A percentile compares a stretch with the other conserved stretches of the same genome.
phyloP scores from a whole-genome alignment of 2,329 filamentous ascomycete species.

The Plenodomus tracheiphilus region DNA sequence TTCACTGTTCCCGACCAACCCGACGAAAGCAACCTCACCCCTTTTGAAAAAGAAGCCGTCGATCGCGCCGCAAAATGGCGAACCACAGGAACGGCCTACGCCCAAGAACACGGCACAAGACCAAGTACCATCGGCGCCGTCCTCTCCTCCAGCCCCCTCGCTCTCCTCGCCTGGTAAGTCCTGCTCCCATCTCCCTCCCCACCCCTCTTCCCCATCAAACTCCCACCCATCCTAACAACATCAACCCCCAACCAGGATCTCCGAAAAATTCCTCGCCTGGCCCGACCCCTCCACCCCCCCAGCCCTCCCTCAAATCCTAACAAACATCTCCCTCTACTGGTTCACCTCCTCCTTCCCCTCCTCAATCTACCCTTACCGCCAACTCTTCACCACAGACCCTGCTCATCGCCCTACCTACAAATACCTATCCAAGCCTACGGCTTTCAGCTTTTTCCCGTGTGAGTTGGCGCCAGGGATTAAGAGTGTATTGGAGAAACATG shows the following conservation, averaged over 20 bases:
- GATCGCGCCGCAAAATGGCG: conserved; percentile 36
- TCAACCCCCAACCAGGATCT: conserved; percentile 44
- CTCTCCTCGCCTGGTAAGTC: conserved; percentile 58
- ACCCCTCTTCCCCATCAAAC: too few relatives aligned
- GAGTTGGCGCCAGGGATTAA: conserved; percentile 47
- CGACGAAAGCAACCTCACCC: conserved; percentile 19
- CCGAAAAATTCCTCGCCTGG: conserved; percentile 63
- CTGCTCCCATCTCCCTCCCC: background rate
- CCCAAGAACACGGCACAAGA: conserved; percentile 57
- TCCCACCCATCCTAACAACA: conserved; percentile 1
- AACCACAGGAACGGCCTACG: conserved; percentile 54
- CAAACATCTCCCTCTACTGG: conserved; percentile 60
- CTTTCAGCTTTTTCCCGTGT: conserved; percentile 50
- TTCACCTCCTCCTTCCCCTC: conserved; percentile 53
- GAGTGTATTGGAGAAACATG: conserved; percentile 42
- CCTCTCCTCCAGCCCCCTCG: conserved; percentile 58
- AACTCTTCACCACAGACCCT: conserved; percentile 21
- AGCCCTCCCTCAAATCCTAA: conserved; percentile 55
- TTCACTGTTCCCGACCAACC: conserved; percentile 8
- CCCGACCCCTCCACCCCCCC: conserved; percentile 48
- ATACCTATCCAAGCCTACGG: conserved; percentile 44
- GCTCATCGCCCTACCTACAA: background rate
- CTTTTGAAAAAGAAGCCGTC: conserved; percentile 21
- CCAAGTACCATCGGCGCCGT: conserved; percentile 62
- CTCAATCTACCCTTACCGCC: conserved; percentile 56